These are phyloP conservation scores for Datura wrightii DNA, from an alignment of 257 asterid species.

Conservation along the genomic window DNA sequence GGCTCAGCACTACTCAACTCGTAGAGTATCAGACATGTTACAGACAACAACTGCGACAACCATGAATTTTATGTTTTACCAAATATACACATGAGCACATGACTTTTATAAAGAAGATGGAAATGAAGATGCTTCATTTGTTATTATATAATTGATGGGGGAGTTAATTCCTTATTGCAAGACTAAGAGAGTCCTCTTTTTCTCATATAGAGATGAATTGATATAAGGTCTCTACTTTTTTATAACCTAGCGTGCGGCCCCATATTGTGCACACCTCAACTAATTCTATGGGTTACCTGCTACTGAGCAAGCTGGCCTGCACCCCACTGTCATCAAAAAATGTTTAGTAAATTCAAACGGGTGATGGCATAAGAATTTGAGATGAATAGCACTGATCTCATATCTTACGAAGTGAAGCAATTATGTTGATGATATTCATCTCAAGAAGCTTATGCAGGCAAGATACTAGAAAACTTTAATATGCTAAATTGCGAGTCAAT, in stretches of 20 bases:
- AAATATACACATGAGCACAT: background rate
- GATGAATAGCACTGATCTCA: background rate
- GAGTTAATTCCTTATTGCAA: background rate
- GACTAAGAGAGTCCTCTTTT: no score
- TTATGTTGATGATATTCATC: background rate
- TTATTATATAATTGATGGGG: background rate
- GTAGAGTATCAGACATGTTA: no score
- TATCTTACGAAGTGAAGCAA: background rate
- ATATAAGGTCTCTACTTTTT: background rate
- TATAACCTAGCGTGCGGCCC: background rate
- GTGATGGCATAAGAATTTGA: background rate
- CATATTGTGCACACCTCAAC: no score
- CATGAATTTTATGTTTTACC: background rate
- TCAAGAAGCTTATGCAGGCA: background rate
- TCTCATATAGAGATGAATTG: background rate
- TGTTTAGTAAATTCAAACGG: background rate
- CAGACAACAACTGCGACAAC: no score
- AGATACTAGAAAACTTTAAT: background rate
- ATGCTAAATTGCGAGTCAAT: background rate
- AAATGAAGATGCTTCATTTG: background rate
- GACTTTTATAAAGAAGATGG: background rate
- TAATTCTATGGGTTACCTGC: no score
- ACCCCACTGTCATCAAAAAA: background rate
- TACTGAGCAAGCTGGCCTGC: background rate
- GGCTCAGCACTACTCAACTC: no score